These are phyloP conservation scores for Eucalyptus curtisii DNA, from an alignment of 345 rosid genomes.

Conservation along the genomic window DNA sequence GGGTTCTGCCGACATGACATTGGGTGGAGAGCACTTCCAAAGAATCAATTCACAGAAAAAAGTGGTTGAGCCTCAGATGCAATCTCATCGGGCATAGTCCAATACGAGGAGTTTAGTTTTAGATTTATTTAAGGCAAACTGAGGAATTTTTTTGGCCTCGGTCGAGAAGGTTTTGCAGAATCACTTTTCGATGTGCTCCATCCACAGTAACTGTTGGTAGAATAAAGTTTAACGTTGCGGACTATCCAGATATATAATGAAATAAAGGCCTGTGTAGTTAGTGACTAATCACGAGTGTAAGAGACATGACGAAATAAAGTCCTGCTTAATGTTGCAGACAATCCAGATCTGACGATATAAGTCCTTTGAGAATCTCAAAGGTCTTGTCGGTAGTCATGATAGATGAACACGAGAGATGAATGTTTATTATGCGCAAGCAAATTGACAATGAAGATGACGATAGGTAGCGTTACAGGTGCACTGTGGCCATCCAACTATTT, in stretches of 20 bases:
- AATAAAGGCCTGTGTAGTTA: background rate
- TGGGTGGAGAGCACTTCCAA: slow-evolving; percentile 83
- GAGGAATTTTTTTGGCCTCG: background rate
- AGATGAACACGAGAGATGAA: background rate
- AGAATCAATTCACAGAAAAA: slow-evolving; percentile 17
- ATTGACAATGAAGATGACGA: background rate
- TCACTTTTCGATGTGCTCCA: background rate
- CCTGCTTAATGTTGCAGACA: background rate
- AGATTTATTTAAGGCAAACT: background rate
- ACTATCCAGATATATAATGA: background rate
- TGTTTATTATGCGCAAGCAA: background rate
- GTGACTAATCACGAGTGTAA: background rate
- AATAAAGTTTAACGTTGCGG: background rate
- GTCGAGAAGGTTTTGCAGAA: background rate
- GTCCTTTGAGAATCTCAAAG: background rate
- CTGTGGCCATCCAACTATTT: background rate
- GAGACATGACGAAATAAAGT: background rate
- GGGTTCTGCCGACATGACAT: slow-evolving; percentile 74
- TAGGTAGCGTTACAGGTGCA: background rate
- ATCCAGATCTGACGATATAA: background rate
- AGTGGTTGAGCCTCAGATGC: background rate
- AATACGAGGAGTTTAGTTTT: background rate
- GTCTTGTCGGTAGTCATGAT: background rate
- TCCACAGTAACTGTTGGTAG: background rate
- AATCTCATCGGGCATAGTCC: background rate